These are phyloP conservation scores for Primulina huaijiensis DNA, from an alignment of 257 asterid species.

Conservation along the genomic window DNA sequence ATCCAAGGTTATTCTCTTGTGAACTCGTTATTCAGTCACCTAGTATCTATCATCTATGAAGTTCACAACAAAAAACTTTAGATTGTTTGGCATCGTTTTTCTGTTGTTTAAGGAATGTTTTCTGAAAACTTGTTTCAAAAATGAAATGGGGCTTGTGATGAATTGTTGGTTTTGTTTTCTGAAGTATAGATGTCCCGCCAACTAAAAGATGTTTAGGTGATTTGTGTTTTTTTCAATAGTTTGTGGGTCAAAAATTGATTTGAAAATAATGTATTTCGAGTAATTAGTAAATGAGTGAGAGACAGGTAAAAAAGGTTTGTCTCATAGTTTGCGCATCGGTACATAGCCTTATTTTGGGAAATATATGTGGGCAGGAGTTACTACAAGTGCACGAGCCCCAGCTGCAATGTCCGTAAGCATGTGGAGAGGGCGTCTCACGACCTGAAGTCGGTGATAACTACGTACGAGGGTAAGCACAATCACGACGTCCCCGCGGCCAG, in stretches of 20 bases:
- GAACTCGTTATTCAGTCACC: constrained; percentile 1
- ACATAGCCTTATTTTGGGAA: not conserved
- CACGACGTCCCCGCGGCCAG: constrained; percentile 86
- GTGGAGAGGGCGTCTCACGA: constrained; percentile 90
- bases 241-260: too few species aligned
- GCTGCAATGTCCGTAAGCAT: constrained; percentile 79
- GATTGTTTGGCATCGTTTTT: not conserved
- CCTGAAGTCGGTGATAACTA: constrained; percentile 72
- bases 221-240: too few species aligned
- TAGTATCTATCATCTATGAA: not conserved
- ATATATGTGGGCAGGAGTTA: constrained; percentile 60
- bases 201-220: not conserved
- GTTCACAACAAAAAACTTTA: too few species aligned
- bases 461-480: constrained; percentile 92
- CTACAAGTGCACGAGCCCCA: constrained; percentile 85
- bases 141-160: not conserved
- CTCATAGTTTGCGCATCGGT: not conserved
- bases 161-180: not conserved
- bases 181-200: not conserved
- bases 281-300: too few species aligned
- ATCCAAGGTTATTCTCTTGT: constrained; percentile 69
- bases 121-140: not conserved
- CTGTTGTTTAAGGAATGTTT: not conserved
- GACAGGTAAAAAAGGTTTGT: not conserved
- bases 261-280: too few species aligned